Base-by-base conservation (phyloP, 805 yeast species). In the Ogataea polymorpha region DNA sequence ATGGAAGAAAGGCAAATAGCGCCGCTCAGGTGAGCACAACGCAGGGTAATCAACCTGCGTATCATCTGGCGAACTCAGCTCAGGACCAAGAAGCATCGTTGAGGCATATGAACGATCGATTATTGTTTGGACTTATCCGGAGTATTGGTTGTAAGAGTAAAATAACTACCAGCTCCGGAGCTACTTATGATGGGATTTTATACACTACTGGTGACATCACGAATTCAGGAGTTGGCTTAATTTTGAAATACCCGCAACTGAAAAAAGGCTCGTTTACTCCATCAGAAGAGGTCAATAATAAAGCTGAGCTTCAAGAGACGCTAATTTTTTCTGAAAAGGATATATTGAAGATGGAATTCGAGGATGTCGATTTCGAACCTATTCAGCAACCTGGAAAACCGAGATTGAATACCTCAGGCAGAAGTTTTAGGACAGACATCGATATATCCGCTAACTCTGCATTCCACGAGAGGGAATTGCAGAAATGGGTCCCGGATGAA, bases 401-500 rank as follows among this genome's bases (percentile, higher is more conserved):
- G 23, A 48, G 40, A 8, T 24, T 40, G 13, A 10, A 5, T 4
- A 37, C 46, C 25, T 44, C 53, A 7, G n/a, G 46, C 7, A 45
- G 35, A 23, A 61, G 62, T 10, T 91, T 91, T 69, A 80, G 77
- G 59, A 93, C 96, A 1, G 99, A 91, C 62, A 66, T 80, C 2
- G 98, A 86, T 58, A 91, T 93, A 39, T 79, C 91, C 5, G 75
- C 79, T 5, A 5, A 64, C n/a, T 54, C 55, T 11, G 63, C 59
- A 14, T 48, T 70, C 24, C 71, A 65, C 45, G 93, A 86, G 62
- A 77, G 96, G 45, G 89, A 82, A 54, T 74, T 93, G 40, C 79
- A 85, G 63, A 74, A 71, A 54, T 91, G 99, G 99, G 77, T 77
- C 15, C 95, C 96, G 4, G 95, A 84, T 38, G 76, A 46, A 14